phyloP scores from a whole-genome alignment of 306 rosid genomes.

The Cucurbita ficifolia region DNA sequence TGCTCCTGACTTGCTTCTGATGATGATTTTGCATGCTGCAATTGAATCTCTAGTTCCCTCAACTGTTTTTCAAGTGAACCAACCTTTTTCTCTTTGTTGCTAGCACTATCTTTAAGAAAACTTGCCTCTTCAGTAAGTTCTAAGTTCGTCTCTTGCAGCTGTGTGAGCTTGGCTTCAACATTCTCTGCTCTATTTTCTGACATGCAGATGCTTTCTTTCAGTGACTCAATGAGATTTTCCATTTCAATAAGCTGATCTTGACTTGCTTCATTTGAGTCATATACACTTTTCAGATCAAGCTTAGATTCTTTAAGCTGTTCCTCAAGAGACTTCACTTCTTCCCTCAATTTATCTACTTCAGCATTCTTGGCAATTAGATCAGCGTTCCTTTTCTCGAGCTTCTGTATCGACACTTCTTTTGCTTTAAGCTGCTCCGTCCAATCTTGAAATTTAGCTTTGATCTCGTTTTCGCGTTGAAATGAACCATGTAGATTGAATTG shows the following conservation, averaged over 20 bases:
- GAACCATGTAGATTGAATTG: slow-evolving; percentile 45
- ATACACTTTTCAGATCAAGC: slow-evolving; percentile 25
- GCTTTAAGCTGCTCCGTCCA: slow-evolving; percentile 33
- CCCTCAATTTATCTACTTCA: slow-evolving; percentile 37
- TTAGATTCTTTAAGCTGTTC: slow-evolving; percentile 29
- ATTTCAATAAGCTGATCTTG: slow-evolving; percentile 47
- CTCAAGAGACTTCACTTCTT: slow-evolving; percentile 45
- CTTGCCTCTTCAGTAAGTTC: slow-evolving; percentile 81
- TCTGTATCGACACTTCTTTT: slow-evolving; percentile 38
- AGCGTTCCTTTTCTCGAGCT: slow-evolving; percentile 22
- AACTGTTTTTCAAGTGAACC: slow-evolving; percentile 76
- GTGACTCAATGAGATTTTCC: slow-evolving; percentile 39
- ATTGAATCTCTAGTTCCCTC: slow-evolving; percentile 66
- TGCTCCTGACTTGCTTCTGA: slow-evolving; percentile 96
- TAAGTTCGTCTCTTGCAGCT: slow-evolving; percentile 57
- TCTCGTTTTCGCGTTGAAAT: slow-evolving; percentile 47
- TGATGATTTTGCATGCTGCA: slow-evolving; percentile 66
- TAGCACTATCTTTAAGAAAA: slow-evolving; percentile 64
- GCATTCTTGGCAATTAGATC: slow-evolving; percentile 29
- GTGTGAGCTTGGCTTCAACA: slow-evolving; percentile 66
- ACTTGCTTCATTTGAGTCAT: slow-evolving; percentile 24
- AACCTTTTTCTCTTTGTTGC: slow-evolving; percentile 56
- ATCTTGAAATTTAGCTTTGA: slow-evolving; percentile 30
- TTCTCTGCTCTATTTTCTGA: slow-evolving; percentile 60
- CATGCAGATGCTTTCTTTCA: slow-evolving; percentile 40